These are phyloP conservation scores for Quercus agrifolia DNA, from an alignment of 306 rosid genomes.

Conservation along the genomic window DNA sequence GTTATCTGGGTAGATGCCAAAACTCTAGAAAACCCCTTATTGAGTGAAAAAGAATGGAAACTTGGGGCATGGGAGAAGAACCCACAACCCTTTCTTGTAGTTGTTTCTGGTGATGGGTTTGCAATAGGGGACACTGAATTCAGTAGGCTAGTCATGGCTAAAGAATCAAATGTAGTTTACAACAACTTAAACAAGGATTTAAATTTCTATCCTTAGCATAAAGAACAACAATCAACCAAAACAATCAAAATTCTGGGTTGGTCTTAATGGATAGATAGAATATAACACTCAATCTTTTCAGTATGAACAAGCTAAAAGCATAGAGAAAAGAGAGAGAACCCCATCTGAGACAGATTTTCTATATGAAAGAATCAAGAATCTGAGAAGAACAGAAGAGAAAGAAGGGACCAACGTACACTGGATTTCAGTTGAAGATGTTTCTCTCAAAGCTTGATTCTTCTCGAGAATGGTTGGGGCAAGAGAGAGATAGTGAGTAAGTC, in stretches of 20 bases:
- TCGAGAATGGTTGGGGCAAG: neutral
- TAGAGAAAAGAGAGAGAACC: neutral
- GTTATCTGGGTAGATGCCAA: conserved; percentile 57
- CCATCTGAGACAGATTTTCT: neutral
- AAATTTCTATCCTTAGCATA: neutral
- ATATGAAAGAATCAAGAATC: neutral
- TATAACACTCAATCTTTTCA: neutral
- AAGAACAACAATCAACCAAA: conserved; percentile 4
- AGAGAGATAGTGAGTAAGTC: neutral
- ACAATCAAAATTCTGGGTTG: conserved; percentile 9
- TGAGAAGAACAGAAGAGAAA: neutral
- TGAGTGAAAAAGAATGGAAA: conserved; percentile 40
- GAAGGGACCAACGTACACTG: conserved; percentile 9
- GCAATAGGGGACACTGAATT: conserved; percentile 47
- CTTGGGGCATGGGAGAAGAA: conserved; percentile 45
- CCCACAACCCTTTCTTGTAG: conserved; percentile 38
- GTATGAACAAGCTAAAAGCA: neutral
- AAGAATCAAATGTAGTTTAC: conserved; percentile 7
- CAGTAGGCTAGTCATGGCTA: conserved; percentile 51
- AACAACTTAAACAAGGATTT: neutral
- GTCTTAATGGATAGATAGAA: neutral
- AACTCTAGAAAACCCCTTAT: conserved; percentile 65
- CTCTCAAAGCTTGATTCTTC: neutral
- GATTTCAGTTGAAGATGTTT: neutral
- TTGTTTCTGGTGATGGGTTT: conserved; percentile 38